These are phyloP conservation scores for Hypoxylon sp. DNA, from an alignment of 2,329 filamentous ascomycete genomes.

Conservation along the genomic window DNA sequence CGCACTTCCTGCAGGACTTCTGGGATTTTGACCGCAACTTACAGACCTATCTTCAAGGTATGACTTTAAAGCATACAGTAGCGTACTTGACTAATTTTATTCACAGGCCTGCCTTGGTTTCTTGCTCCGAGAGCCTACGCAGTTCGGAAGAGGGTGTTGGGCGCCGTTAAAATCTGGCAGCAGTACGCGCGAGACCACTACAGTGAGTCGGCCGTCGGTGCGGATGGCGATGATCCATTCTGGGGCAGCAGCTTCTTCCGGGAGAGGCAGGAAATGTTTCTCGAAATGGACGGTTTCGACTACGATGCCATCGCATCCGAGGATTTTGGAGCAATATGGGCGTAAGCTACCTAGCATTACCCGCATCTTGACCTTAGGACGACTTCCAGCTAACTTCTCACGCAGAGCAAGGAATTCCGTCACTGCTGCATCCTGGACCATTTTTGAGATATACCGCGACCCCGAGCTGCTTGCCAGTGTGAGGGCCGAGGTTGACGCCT, in stretches of 20 bases:
- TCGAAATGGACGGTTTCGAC: slow-evolving; percentile 50
- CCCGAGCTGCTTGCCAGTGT: slow-evolving; percentile 46
- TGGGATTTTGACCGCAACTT: slow-evolving; percentile 50
- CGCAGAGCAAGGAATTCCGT: slow-evolving; percentile 47
- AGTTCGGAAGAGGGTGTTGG: slow-evolving; percentile 43
- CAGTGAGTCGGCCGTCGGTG: slow-evolving; percentile 30
- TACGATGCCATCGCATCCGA: slow-evolving; percentile 47
- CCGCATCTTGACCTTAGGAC: slow-evolving; percentile 9
- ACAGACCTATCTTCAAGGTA: slow-evolving; percentile 51
- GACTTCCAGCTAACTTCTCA: slow-evolving; percentile 26
- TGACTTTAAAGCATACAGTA: not conserved
- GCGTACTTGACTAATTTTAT: slow-evolving; percentile 10
- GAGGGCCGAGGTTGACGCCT: slow-evolving; percentile 44
- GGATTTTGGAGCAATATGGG: slow-evolving; percentile 51
- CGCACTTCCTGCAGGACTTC: slow-evolving; percentile 47
- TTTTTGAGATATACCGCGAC: slow-evolving; percentile 49
- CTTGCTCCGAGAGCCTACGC: slow-evolving; percentile 48
- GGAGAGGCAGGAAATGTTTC: slow-evolving; percentile 47
- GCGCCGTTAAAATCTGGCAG: slow-evolving; percentile 48
- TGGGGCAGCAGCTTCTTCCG: slow-evolving; percentile 51
- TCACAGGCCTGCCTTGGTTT: slow-evolving; percentile 48
- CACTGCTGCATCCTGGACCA: slow-evolving; percentile 45
- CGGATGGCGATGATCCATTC: slow-evolving; percentile 48
- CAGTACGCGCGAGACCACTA: slow-evolving; percentile 48
- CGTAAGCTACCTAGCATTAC: slow-evolving; percentile 44